Evolutionary conservation across 1,284 basidiomycete species (phyloP), one percentile per base, ranked within the genome.

Genomic region (Ceraceosorus guamensis): DNA sequence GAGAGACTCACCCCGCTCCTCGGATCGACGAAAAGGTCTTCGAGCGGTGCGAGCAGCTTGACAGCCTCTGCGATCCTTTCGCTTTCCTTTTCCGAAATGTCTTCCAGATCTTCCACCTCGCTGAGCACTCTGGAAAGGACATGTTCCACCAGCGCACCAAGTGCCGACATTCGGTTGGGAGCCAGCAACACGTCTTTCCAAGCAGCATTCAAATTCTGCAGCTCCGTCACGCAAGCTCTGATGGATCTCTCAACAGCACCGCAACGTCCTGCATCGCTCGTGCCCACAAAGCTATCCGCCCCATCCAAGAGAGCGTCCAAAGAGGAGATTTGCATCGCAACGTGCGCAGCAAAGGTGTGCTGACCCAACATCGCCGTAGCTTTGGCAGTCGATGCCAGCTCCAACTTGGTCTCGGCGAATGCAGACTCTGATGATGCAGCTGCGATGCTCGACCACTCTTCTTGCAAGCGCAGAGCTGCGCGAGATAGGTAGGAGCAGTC

Each of bases 71-170:
- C 87, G 35, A 98, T 78, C 47, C 85, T 81, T 64, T 88, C 85
- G 4, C 91, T 93, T 67, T 97, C 92, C 8, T 84, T 80, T 69
- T 90, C 92, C 0, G 91, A 87, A 65, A 98, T 97, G 76, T 98
- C 93, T 2, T 83, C 82, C 50, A 97, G 79, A 0, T 83, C 84
- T 47, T 92, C 79, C 11, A 97, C 82, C 65, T 88, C 87, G 48
- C 82, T 81, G 8, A 92, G 79, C 4, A 95, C 82, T 3, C 83
- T 80, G 3, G 80, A 80, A 34, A 93, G 80, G 3, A 85, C 84
- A 10, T 83, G 80, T 58, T 96, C 86, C 11, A 88, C 83, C 10
- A 95, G 76, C 14, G 81, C 78, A 6, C 93, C 93, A 14, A 93
- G 59, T 1, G 73, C 70, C 14, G 67, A 60, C 35, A 72, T 63